Percentiles rank a stretch among this genome's conserved stretches.
These are phyloP conservation scores for Melanopsichium pennsylvanicum DNA, from an alignment of 1,284 basidiomycete genomes.

Conservation along the genomic window DNA sequence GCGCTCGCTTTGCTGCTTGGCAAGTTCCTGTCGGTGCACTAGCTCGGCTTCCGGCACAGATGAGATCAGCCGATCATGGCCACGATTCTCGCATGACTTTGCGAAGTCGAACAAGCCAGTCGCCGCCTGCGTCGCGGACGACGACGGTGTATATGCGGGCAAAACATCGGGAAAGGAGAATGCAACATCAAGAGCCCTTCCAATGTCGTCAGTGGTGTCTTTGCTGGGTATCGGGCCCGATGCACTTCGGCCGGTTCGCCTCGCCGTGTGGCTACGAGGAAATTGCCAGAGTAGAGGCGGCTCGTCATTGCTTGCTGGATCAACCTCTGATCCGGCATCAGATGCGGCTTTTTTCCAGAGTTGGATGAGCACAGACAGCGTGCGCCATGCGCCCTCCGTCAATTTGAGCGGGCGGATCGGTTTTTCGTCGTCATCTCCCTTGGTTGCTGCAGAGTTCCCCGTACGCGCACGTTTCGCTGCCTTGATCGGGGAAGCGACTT, in stretches of 20 bases:
- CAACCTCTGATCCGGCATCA: neutral
- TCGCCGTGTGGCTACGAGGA: constrained; percentile 6
- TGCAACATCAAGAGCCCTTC: constrained; percentile 28
- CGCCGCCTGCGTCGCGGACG: neutral
- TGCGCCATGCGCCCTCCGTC: constrained; percentile 45
- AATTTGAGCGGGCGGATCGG: constrained; percentile 1
- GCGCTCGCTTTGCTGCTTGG: constrained; percentile 6
- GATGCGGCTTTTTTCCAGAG: constrained; percentile 24
- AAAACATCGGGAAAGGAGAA: constrained; percentile 30
- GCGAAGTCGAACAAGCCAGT: constrained; percentile 9
- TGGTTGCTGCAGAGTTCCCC: neutral
- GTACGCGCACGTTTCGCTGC: constrained; percentile 7
- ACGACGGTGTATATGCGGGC: constrained; percentile 10
- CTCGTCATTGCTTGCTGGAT: neutral
- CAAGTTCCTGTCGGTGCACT: constrained; percentile 18
- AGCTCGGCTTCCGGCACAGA: constrained; percentile 28
- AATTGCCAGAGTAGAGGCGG: constrained; percentile 37
- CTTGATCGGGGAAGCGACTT: neutral
- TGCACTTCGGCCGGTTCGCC: neutral
- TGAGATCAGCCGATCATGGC: constrained; percentile 14
- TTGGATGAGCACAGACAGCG: constrained; percentile 18
- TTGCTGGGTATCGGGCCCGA: neutral
- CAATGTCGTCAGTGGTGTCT: constrained; percentile 20
- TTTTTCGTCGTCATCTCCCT: neutral
- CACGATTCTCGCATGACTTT: constrained; percentile 1